phyloP scores from a whole-genome alignment of 2,329 filamentous ascomycete species.

The Phyllosticta capitalensis region DNA sequence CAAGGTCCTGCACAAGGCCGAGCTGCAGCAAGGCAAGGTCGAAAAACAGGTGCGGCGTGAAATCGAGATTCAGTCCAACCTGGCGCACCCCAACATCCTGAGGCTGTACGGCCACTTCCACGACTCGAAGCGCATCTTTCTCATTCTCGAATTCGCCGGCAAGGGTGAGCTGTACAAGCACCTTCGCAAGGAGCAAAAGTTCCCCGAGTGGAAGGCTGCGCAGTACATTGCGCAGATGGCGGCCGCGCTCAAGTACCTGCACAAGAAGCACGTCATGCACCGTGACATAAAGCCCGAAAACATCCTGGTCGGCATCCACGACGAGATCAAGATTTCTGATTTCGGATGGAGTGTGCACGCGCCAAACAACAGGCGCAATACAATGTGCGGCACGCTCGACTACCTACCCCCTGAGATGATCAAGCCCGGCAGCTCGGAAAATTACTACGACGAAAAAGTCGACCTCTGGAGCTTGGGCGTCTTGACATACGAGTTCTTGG shows the following conservation, averaged over 20 bases:
- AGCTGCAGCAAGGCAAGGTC: constrained; percentile 69
- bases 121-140: constrained; percentile 76
- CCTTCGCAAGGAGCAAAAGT: constrained; percentile 65
- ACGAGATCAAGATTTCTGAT: constrained; percentile 96
- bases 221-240: constrained; percentile 88
- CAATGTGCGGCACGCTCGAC: constrained; percentile 94
- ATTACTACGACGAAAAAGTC: constrained; percentile 90
- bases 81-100: constrained; percentile 77
- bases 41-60: constrained; percentile 83
- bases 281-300: constrained; percentile 97
- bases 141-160: constrained; percentile 79
- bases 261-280: constrained; percentile 96
- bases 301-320: constrained; percentile 89
- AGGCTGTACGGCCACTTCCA: constrained; percentile 82
- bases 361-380: constrained; percentile 84
- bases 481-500: constrained; percentile 89
- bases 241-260: constrained; percentile 78
- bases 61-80: constrained; percentile 82
- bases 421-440: constrained; percentile 67
- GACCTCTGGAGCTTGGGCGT: constrained; percentile 95
- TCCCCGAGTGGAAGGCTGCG: constrained; percentile 77
- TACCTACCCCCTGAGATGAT: constrained; percentile 99
- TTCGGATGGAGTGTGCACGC: constrained; percentile 98
- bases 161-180: constrained; percentile 86
- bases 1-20: constrained; percentile 78